phyloP scores from a whole-genome alignment of 345 rosid genomes.

The Populus tremula region DNA sequence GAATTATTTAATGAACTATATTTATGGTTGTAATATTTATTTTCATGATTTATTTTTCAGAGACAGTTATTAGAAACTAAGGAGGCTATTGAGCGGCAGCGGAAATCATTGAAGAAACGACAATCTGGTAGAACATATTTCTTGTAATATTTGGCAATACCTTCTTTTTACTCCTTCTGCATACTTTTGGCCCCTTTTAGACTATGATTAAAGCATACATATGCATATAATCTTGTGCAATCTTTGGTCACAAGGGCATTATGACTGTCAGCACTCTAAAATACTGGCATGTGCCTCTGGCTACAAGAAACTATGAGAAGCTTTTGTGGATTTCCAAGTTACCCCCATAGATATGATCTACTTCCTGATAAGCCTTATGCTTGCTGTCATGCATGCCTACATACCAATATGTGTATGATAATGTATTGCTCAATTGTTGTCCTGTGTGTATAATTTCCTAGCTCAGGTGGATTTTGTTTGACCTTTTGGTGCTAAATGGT shows the following conservation, averaged over 20 bases:
- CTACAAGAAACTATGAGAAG: background rate
- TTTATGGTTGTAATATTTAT: background rate
- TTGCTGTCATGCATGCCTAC: background rate
- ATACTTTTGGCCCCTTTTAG: background rate
- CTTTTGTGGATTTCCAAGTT: background rate
- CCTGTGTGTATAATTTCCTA: background rate
- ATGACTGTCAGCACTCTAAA: background rate
- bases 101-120: conserved; percentile 87
- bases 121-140: conserved; percentile 54
- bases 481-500: background rate
- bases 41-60: conserved; percentile 30
- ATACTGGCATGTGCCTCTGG: background rate
- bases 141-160: background rate
- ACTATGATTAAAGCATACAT: background rate
- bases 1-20: background rate
- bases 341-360: background rate
- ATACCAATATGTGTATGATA: background rate
- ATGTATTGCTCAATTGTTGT: background rate
- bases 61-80: conserved; percentile 82
- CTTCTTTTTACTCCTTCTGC: background rate
- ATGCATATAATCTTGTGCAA: background rate
- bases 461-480: background rate
- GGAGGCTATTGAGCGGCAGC: conserved; percentile 92
- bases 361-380: background rate
- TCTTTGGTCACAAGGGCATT: conserved; percentile 6